Percentiles rank a stretch among this genome's conserved stretches.
phyloP scores from a whole-genome alignment of 2,329 filamentous ascomycete genomes.

The Tolypocladium endophyticum region DNA sequence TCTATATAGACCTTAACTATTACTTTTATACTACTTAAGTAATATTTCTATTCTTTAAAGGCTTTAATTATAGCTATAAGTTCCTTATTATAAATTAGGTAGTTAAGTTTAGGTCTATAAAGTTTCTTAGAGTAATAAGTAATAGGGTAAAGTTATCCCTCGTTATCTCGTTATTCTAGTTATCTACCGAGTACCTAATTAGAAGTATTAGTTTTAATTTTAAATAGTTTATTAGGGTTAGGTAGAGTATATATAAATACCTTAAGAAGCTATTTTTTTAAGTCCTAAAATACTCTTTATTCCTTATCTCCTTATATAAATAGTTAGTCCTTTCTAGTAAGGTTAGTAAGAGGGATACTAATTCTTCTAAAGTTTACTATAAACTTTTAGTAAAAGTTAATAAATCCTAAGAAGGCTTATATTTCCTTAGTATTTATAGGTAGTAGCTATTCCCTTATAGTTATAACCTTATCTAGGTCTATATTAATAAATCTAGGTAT shows the following conservation, averaged over 20 bases:
- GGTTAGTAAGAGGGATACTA: too few relatives aligned
- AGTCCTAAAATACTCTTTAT: too few relatives aligned
- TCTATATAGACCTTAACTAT: too few relatives aligned
- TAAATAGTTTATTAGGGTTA: not conserved
- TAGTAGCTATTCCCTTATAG: not conserved
- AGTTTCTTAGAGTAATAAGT: not conserved
- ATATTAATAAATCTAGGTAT: not conserved
- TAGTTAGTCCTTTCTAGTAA: too few relatives aligned
- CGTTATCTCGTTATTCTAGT: not conserved
- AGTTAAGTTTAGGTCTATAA: not conserved
- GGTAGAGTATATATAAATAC: too few relatives aligned
- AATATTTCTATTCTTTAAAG: not conserved
- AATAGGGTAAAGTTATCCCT: not conserved
- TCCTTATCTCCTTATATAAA: too few relatives aligned
- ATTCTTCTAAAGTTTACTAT: too few relatives aligned
- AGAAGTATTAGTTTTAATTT: not conserved
- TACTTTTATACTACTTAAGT: not conserved
- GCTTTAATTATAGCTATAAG: not conserved
- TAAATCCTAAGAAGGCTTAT: too few relatives aligned
- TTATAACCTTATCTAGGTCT: not conserved
- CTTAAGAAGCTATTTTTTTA: too few relatives aligned
- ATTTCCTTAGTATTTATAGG: not conserved
- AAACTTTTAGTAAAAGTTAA: too few relatives aligned
- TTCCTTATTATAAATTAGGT: not conserved
- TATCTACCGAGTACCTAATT: not conserved